Conservation (phyloP, 2,329 filamentous ascomycete species). For the Arthrobotrys pseudoclavata region DNA sequence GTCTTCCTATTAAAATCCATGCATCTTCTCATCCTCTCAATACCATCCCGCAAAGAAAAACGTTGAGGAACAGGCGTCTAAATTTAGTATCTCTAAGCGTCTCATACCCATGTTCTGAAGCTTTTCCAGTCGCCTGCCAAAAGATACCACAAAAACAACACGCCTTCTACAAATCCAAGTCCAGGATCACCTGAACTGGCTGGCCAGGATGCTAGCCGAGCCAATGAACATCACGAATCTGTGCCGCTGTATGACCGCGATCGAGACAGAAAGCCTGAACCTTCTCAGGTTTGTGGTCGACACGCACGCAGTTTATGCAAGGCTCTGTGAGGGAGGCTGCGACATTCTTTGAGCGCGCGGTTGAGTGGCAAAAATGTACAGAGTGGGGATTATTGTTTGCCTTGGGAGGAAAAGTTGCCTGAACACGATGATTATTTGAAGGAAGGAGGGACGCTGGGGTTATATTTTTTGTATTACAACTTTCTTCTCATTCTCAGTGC, state of each 20-base stretch:
- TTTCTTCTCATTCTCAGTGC: neutral
- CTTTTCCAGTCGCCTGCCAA: slow-evolving; percentile 1
- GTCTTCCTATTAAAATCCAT: neutral
- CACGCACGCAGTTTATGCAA: slow-evolving; percentile 29
- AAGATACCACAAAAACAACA: slow-evolving; percentile 52
- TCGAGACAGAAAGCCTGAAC: slow-evolving; percentile 18
- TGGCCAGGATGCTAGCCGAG: slow-evolving; percentile 31
- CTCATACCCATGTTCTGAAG: slow-evolving; percentile 15
- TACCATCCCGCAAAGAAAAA: neutral
- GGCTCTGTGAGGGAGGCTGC: slow-evolving; percentile 34
- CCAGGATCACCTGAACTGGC: neutral
- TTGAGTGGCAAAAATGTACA: neutral
- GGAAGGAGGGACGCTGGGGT: neutral
- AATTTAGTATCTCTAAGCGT: slow-evolving; percentile 39
- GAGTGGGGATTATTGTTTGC: slow-evolving; percentile 5
- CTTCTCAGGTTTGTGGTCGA: slow-evolving; percentile 9
- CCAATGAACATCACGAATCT: slow-evolving; percentile 39
- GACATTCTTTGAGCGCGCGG: neutral
- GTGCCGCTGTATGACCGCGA: slow-evolving; percentile 25
- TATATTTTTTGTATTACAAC: neutral
- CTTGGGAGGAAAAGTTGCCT: slow-evolving; percentile 19
- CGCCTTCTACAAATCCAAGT: neutral
- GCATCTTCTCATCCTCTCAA: neutral
- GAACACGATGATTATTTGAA: slow-evolving; percentile 24
- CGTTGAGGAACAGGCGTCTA: slow-evolving; percentile 8